These are phyloP conservation scores for Westerdykella sp. DNA, from an alignment of 2,329 filamentous ascomycete species.

Conservation along the genomic window DNA sequence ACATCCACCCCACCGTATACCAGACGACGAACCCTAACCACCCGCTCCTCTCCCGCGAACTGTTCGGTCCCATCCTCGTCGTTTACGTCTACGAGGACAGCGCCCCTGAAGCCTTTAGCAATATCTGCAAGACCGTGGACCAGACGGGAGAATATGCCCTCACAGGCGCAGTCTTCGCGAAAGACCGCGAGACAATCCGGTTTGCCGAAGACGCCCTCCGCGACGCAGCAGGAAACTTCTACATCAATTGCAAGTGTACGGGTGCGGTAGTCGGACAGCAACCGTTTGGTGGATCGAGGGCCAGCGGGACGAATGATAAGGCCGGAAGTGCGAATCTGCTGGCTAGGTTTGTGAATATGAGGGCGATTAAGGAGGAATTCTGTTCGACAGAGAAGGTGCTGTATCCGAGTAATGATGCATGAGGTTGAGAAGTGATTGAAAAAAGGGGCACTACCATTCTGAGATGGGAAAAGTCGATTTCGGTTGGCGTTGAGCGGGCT, in stretches of 20 bases:
- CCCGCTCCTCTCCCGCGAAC: constrained; percentile 67
- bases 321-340: constrained; percentile 49
- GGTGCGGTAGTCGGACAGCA: constrained; percentile 47
- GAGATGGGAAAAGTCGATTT: no score
- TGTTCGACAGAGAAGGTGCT: constrained; percentile 42
- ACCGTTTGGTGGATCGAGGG: constrained; percentile 50
- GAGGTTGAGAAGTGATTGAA: constrained; percentile 1
- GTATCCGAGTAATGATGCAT: constrained; percentile 50
- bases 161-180: constrained; percentile 69
- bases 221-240: constrained; percentile 75
- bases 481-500: no score
- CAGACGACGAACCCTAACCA: constrained; percentile 66
- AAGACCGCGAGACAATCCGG: constrained; percentile 59
- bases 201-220: constrained; percentile 65
- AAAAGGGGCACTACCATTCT: not conserved
- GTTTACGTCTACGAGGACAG: constrained; percentile 73
- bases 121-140: constrained; percentile 61
- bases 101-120: constrained; percentile 50
- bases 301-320: constrained; percentile 54
- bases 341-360: constrained; percentile 50
- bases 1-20: constrained; percentile 78
- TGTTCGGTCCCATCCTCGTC: constrained; percentile 74
- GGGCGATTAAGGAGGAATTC: constrained; percentile 53
- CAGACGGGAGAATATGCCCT: constrained; percentile 68
- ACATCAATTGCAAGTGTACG: constrained; percentile 74